phyloP scores from a whole-genome alignment of 2,329 filamentous ascomycete genomes.

The Colletotrichum sansevieriae region DNA sequence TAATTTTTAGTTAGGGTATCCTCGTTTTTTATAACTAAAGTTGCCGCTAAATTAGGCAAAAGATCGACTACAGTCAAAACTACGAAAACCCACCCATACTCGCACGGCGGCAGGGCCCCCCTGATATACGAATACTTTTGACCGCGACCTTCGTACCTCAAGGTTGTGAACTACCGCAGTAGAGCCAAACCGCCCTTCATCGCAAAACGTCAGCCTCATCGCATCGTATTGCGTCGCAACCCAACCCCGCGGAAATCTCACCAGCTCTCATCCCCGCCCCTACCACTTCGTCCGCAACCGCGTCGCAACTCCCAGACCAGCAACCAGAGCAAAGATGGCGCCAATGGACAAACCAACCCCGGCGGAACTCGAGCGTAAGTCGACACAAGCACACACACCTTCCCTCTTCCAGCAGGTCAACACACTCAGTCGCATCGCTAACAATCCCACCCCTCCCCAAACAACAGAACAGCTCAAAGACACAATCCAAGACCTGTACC shows the following conservation, averaged over 20 bases:
- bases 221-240: neutral
- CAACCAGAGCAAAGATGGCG: conserved; percentile 51
- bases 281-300: too few relatives aligned
- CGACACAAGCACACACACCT: neutral
- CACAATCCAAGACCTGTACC: conserved; percentile 73
- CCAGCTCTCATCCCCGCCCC: neutral
- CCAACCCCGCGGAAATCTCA: neutral
- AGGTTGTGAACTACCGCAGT: neutral
- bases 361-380: conserved; percentile 55
- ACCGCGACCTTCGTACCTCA: too few relatives aligned
- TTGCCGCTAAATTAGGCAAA: too few relatives aligned
- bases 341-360: conserved; percentile 56
- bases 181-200: neutral
- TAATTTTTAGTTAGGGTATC: too few relatives aligned
- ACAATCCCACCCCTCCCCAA: too few relatives aligned
- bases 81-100: too few relatives aligned
- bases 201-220: conserved; percentile 28
- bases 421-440: neutral
- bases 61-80: too few relatives aligned
- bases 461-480: conserved; percentile 69
- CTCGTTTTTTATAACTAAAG: too few relatives aligned
- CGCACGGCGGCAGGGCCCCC: too few relatives aligned
- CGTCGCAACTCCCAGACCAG: too few relatives aligned
- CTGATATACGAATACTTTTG: too few relatives aligned
- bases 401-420: neutral